phyloP scores from a whole-genome alignment of 495 filamentous ascomycete genomes.

The Endocarpon pusillum region DNA sequence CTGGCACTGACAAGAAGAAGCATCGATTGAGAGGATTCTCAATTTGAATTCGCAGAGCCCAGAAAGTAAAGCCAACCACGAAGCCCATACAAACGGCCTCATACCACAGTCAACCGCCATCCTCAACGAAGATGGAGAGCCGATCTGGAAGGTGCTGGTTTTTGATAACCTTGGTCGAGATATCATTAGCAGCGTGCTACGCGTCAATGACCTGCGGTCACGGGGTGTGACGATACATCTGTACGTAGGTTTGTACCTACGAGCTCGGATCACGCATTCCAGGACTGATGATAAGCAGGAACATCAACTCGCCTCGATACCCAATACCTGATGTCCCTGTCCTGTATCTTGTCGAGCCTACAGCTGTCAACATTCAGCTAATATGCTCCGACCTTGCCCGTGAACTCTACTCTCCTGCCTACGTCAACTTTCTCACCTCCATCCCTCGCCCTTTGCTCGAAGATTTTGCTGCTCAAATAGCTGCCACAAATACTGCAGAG shows the following conservation, averaged over 20 bases:
- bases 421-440: slow-evolving; percentile 93
- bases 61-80: slow-evolving; percentile 36
- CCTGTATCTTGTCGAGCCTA: slow-evolving; percentile 89
- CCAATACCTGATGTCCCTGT: slow-evolving; percentile 94
- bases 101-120: slow-evolving; percentile 60
- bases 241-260: slow-evolving; percentile 27
- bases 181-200: slow-evolving; percentile 81
- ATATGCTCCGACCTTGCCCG: slow-evolving; percentile 80
- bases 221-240: slow-evolving; percentile 97
- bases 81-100: slow-evolving; percentile 38
- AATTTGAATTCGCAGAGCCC: slow-evolving; percentile 60
- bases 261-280: not conserved
- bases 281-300: slow-evolving; percentile 28
- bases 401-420: slow-evolving; percentile 80
- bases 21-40: slow-evolving; percentile 86
- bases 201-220: slow-evolving; percentile 78
- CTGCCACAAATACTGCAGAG: slow-evolving; percentile 64
- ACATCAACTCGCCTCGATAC: slow-evolving; percentile 67
- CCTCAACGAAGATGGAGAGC: slow-evolving; percentile 72
- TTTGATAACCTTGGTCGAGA: slow-evolving; percentile 55
- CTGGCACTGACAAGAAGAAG: slow-evolving; percentile 32
- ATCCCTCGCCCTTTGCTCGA: slow-evolving; percentile 85
- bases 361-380: slow-evolving; percentile 53
- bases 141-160: slow-evolving; percentile 57
- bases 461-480: slow-evolving; percentile 84